Conservation (phyloP, 2,329 filamentous ascomycete species). For the Diaporthe sp. region DNA sequence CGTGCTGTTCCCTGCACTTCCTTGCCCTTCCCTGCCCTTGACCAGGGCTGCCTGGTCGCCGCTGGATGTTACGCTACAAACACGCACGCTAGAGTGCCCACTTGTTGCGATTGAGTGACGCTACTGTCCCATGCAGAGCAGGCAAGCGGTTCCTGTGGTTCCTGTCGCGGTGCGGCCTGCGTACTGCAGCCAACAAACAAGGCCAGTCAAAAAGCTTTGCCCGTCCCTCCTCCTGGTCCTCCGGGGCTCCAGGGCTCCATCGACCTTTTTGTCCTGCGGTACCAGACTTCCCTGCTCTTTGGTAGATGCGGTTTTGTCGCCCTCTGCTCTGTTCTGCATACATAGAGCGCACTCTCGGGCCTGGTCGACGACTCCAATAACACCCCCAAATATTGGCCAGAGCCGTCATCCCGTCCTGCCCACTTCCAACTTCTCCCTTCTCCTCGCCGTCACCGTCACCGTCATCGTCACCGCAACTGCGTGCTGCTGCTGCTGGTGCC, state of each 20-base stretch:
- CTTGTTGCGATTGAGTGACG: conserved; percentile 34
- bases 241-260: conserved; percentile 22
- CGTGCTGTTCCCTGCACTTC: not conserved
- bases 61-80: conserved; percentile 26
- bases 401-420: conserved; percentile 37
- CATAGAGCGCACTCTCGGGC: not conserved
- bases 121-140: conserved; percentile 30
- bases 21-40: not conserved
- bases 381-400: conserved; percentile 37
- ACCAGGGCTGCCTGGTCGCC: conserved; percentile 22
- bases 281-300: conserved; percentile 15
- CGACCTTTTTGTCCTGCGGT: conserved; percentile 28
- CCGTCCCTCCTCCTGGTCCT: conserved; percentile 12
- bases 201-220: conserved; percentile 34
- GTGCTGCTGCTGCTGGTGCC: not conserved
- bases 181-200: conserved; percentile 22
- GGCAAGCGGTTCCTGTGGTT: conserved; percentile 32
- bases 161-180: conserved; percentile 29
- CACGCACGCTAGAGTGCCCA: conserved; percentile 32
- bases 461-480: conserved; percentile 20
- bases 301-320: conserved; percentile 17
- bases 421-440: conserved; percentile 8
- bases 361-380: conserved; percentile 39
- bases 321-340: not conserved
- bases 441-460: conserved; percentile 1